phyloP scores from a whole-genome alignment of 345 rosid species.

The Gossypium bickii region DNA sequence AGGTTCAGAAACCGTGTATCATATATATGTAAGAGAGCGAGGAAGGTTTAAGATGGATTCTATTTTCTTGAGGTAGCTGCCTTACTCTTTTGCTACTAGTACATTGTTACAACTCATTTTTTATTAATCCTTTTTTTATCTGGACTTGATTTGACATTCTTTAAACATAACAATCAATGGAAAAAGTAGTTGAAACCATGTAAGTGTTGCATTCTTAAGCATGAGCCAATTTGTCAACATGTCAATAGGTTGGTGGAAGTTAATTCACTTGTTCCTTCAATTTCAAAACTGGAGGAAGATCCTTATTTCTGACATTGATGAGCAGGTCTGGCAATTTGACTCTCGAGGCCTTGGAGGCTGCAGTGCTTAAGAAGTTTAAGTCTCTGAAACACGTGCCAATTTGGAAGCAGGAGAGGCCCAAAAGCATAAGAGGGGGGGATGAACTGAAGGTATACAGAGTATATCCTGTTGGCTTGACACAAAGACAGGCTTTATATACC shows the following conservation, averaged over 20 bases:
- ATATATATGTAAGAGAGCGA: slow-evolving; percentile 77
- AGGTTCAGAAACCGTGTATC: slow-evolving; percentile 65
- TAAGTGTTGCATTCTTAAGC: background rate
- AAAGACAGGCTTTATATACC: slow-evolving; percentile 76
- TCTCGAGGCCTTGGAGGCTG: slow-evolving; percentile 52
- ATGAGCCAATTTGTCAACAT: no score
- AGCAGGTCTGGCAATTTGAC: slow-evolving; percentile 57
- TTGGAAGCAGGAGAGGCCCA: slow-evolving; percentile 87
- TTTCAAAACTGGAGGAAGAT: background rate
- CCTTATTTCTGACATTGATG: slow-evolving; percentile 10
- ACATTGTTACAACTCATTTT: background rate
- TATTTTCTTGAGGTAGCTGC: slow-evolving; percentile 67
- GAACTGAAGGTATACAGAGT: slow-evolving; percentile 57
- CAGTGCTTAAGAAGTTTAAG: slow-evolving; percentile 58
- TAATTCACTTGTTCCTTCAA: no score
- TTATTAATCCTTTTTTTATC: background rate
- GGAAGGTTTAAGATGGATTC: slow-evolving; percentile 85
- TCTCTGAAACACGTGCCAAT: slow-evolving; percentile 56
- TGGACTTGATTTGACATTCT: background rate
- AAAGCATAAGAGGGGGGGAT: slow-evolving; percentile 61
- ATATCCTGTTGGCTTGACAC: slow-evolving; percentile 84
- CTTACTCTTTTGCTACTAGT: background rate
- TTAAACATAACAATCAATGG: background rate
- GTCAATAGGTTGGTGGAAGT: no score
- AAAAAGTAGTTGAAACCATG: background rate